A percentile compares a stretch with the other conserved stretches of the same genome.
These are phyloP conservation scores for Coemansia sp. DNA, from an alignment of 192 early-diverging fungal species.

Conservation along the genomic window DNA sequence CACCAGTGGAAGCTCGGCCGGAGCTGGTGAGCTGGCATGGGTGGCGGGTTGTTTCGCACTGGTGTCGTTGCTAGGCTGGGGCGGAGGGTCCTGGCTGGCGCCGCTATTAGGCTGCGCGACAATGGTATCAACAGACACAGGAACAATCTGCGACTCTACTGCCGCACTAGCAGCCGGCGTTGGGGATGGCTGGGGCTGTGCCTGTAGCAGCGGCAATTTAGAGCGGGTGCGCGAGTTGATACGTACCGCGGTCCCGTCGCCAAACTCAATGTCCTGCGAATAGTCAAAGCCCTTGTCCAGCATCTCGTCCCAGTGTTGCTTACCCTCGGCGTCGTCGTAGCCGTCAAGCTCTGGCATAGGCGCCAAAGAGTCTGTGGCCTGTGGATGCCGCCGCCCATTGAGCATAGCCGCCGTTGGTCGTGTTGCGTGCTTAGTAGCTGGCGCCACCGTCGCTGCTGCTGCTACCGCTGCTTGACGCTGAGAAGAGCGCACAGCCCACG, in stretches of 20 bases:
- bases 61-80: not conserved
- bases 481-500: conserved; percentile 22
- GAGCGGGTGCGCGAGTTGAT: not conserved
- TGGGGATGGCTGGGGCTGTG: too few species aligned
- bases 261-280: conserved; percentile 10
- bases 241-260: conserved; percentile 1
- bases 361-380: not conserved
- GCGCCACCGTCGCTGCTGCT: not conserved
- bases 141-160: not conserved
- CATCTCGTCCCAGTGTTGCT: conserved; percentile 15
- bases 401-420: not conserved
- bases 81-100: not conserved
- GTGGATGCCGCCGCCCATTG: conserved; percentile 7
- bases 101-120: not conserved
- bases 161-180: not conserved
- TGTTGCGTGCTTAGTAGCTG: not conserved
- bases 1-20: not conserved
- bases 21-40: not conserved
- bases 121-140: not conserved
- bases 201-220: not conserved
- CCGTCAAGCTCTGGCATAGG: not conserved
- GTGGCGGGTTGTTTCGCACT: not conserved
- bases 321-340: not conserved
- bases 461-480: not conserved
- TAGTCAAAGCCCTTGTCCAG: conserved; percentile 23